phyloP scores from a whole-genome alignment of 805 yeast genomes.

The Cyberlindnera saturnus region DNA sequence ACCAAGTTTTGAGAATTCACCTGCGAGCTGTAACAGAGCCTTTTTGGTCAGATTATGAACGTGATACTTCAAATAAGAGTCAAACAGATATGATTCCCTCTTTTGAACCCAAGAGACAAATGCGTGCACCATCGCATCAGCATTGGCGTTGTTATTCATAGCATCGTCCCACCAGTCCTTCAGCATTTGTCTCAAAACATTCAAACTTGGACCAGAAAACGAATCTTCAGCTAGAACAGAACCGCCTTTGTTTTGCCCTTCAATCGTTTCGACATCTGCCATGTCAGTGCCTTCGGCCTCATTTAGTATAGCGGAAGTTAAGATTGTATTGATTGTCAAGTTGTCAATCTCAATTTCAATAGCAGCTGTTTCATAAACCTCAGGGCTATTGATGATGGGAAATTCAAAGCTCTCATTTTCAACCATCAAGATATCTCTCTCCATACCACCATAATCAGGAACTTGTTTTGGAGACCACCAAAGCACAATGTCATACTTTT shows the following conservation, averaged over 20 bases:
- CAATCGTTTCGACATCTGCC: slow-evolving; percentile 40
- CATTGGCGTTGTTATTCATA: slow-evolving; percentile 53
- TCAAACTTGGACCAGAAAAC: slow-evolving; percentile 69
- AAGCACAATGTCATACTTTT: slow-evolving; percentile 58
- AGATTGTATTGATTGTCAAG: slow-evolving; percentile 76
- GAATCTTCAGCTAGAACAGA: slow-evolving; percentile 68
- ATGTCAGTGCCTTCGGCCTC: slow-evolving; percentile 85
- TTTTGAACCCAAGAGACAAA: slow-evolving; percentile 85
- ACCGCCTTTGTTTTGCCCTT: slow-evolving; percentile 22
- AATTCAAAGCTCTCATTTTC: slow-evolving; percentile 59
- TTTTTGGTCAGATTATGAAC: slow-evolving; percentile 82
- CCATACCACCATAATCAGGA: slow-evolving; percentile 83
- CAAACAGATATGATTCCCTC: slow-evolving; percentile 67
- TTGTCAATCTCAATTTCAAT: slow-evolving; percentile 77
- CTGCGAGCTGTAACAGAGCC: slow-evolving; percentile 70
- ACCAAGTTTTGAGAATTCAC: slow-evolving; percentile 77
- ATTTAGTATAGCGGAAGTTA: slow-evolving; percentile 76
- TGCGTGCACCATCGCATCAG: slow-evolving; percentile 77
- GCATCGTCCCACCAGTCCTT: slow-evolving; percentile 96
- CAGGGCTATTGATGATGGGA: slow-evolving; percentile 71
- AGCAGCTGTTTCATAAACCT: slow-evolving; percentile 69
- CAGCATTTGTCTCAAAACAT: slow-evolving; percentile 65
- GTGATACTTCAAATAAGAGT: slow-evolving; percentile 75
- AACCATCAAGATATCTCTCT: slow-evolving; percentile 46
- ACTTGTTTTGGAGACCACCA: slow-evolving; percentile 90